phyloP scores from a whole-genome alignment of 371 early-diverging fungal species.

The Vairimorpha apis region DNA sequence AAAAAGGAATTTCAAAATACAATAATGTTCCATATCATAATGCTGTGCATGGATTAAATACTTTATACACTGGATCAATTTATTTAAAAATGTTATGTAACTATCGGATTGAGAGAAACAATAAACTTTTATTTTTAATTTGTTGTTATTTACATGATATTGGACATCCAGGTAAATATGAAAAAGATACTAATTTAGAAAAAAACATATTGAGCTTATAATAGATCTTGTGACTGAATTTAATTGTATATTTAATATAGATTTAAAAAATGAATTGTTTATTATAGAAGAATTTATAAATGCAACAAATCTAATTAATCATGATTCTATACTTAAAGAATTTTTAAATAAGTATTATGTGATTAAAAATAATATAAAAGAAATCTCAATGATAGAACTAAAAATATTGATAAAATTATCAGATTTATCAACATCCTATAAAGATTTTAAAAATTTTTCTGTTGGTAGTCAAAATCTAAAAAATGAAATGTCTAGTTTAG shows the following conservation, averaged over 20 bases:
- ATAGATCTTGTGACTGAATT: not conserved
- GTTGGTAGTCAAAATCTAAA: conserved; percentile 1
- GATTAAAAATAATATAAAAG: not conserved
- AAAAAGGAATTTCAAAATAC: not conserved
- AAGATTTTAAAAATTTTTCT: conserved; percentile 9
- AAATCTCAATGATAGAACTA: conserved; percentile 13
- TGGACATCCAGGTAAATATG: conserved; percentile 21
- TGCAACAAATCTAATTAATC: conserved; percentile 14
- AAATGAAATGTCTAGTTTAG: conserved; percentile 5
- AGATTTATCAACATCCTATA: conserved; percentile 20
- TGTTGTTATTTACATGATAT: conserved; percentile 16
- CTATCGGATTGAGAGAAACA: not conserved
- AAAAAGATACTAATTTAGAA: not conserved
- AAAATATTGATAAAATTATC: conserved; percentile 27
- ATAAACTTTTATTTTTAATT: conserved; percentile 14
- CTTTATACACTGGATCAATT: conserved; percentile 14
- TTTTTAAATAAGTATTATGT: conserved; percentile 19
- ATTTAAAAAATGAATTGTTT: not conserved
- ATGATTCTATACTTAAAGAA: conserved; percentile 5
- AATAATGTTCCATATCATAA: conserved; percentile 18
- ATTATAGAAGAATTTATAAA: conserved; percentile 11
- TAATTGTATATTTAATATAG: not conserved
- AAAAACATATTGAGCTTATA: conserved; percentile 1
- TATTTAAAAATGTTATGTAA: not conserved
- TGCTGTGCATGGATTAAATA: conserved; percentile 12